Base-by-base conservation (phyloP, 345 rosid species). In the Microthlaspi erraticum region DNA sequence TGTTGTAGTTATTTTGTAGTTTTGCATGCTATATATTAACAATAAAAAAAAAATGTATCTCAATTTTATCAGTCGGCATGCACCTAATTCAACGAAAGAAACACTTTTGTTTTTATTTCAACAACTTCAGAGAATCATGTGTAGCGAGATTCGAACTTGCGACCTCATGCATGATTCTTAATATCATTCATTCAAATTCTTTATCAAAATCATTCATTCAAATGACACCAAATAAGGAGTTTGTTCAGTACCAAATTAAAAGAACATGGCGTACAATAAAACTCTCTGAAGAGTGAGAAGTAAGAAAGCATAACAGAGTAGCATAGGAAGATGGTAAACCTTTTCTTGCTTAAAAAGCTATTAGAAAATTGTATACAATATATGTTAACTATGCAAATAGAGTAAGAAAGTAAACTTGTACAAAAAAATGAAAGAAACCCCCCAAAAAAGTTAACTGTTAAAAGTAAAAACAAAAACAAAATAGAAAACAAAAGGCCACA, bases 401-500 rank as follows among this genome's bases (percentile, higher is more conserved):
- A 70, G 11, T 26, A 63, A 49, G n/a, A 23, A 57, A 14, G 7
- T 51, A 32, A 54, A 16, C 55, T 41, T 62, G 34, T 44, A 54
- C 73, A 74, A 52, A 68, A 54, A 8, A 66, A 56, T 67, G 55
- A 74, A 66, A 67, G 56, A 66, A 66, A 58, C 54, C 55, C 54
- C 54, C 23, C 6, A 7, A 58, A 18, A 61, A 38, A 23, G 8
- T 11, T 54, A 45, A 64, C 4, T 54, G 60, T 39, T 16, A 51
- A 60, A 49, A 45, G 11, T 18, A 41, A 13, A 41, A 13, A 1
- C 13, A 5, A 12, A 32, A 33, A 20, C 23, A 8, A 57, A 56
- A 31, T 2, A 8, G 1, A 44, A 57, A 64, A 51, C 18, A 60
- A 45, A 66, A 69, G 75, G 85, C 87, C 84, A 68, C 88, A 44